Base-by-base conservation (phyloP, 2,329 filamentous ascomycete genomes). In the Blastomyces emzantsi region DNA sequence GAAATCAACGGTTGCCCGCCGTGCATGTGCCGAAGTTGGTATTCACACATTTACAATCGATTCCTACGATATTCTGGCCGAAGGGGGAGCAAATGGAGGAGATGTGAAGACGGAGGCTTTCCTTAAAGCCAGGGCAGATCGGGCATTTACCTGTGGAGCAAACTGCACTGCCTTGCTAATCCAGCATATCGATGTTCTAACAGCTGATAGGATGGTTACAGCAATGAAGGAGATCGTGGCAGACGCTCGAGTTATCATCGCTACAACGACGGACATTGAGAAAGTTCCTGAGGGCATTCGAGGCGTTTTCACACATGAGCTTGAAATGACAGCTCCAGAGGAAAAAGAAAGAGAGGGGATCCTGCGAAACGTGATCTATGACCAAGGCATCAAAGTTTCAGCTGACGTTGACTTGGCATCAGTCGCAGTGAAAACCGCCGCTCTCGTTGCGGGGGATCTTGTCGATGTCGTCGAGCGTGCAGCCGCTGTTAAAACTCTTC, bases 61-160 rank as follows among this genome's bases (percentile, higher is more conserved):
- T 73, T 90, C 90, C 0, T 96, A 96, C 70, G 94, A 99, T 70
- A 90, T 99, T 52, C 81, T 96, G 4, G 93, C 91, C n/a, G 93
- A 97, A 73, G 90, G 91, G 17, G 88, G 89, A 55, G 89, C 88
- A 0, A 91, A 91, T 62, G 90, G 90, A 9, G 88, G 90, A 63
- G 94, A 99, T 72, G 89, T 96, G 36, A 97, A 97, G 77, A 96
- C 92, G 0, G 93, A 97, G 72, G 92, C 90, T 0, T 90, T 96
- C 68, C 79, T 99, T 19, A 89, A 94, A 72, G 90, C 90, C 3
- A 85, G 94, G 60, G 90, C 92, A 1, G 94, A 96, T 66, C 85
- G 94, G 64, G 94, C 92, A 8, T 87, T 97, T 73, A 89, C 88
- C 68, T 97, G 94, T 72, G 94, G 94, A 0, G 76, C 91, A 0